phyloP scores from a whole-genome alignment of 2,329 filamentous ascomycete genomes.

The Dryadomyces quercus-mongolicae region DNA sequence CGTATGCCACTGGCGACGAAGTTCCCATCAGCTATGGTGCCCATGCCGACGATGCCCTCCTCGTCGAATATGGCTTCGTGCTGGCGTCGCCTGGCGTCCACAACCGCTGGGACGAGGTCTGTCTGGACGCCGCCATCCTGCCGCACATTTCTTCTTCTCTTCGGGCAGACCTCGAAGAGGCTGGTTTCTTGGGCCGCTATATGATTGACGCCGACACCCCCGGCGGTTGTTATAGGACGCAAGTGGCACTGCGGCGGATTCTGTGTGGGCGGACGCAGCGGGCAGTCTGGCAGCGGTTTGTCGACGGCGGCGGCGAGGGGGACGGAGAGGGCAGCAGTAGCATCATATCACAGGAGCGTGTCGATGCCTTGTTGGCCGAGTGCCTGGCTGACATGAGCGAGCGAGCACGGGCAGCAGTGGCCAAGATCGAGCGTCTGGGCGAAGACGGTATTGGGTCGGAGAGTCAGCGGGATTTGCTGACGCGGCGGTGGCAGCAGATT shows the following conservation, averaged over 20 bases:
- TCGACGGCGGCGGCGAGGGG: constrained; percentile 6
- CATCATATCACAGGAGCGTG: background rate
- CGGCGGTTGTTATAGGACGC: constrained; percentile 15
- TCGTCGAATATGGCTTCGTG: constrained; percentile 52
- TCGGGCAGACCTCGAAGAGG: constrained; percentile 9
- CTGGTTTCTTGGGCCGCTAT: constrained; percentile 14
- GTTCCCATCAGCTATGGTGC: constrained; percentile 57
- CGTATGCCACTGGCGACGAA: constrained; percentile 48
- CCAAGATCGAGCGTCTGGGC: constrained; percentile 1
- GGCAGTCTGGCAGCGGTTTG: constrained; percentile 10
- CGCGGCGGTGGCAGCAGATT: constrained; percentile 12
- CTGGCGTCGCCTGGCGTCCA: constrained; percentile 16
- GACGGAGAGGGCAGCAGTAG: background rate
- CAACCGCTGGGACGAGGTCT: constrained; percentile 37
- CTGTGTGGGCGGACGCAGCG: constrained; percentile 5
- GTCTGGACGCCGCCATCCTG: constrained; percentile 31
- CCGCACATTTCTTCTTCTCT: constrained; percentile 12
- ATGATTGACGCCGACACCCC: constrained; percentile 15
- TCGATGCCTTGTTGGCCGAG: constrained; percentile 6
- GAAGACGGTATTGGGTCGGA: constrained; percentile 3
- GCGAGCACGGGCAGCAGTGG: constrained; percentile 3
- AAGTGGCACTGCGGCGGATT: constrained; percentile 13
- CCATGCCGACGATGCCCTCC: constrained; percentile 61
- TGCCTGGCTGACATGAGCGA: constrained; percentile 9
- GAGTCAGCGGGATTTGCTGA: constrained; percentile 9